phyloP scores from a whole-genome alignment of 208 protist genomes.

The Wallacemonas collosoma region DNA sequence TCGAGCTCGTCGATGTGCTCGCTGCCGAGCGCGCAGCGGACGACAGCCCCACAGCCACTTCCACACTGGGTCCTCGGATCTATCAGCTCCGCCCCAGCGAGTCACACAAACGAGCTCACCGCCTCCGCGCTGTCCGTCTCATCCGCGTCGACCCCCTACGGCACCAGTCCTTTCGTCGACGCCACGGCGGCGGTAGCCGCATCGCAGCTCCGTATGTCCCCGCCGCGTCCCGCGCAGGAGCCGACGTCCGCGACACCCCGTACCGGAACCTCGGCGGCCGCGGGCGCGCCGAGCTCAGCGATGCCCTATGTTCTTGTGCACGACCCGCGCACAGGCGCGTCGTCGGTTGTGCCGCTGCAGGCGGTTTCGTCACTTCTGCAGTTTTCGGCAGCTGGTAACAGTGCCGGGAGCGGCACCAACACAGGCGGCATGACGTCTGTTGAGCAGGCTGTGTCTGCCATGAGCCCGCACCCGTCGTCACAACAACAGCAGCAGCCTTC shows the following conservation, averaged over 20 bases:
- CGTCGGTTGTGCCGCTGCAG: constrained; percentile 2
- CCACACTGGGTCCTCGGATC: neutral
- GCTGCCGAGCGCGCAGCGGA: neutral
- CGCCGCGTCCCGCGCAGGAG: neutral
- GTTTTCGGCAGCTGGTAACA: neutral
- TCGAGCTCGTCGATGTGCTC: neutral
- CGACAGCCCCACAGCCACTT: too few relatives aligned
- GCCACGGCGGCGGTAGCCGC: neutral
- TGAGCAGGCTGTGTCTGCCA: neutral
- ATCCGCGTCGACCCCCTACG: neutral
- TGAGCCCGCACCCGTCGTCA: neutral
- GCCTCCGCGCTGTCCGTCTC: neutral
- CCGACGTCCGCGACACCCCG: too few relatives aligned
- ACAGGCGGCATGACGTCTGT: neutral
- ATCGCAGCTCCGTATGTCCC: neutral
- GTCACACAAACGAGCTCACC: too few relatives aligned
- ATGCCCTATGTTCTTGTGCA: neutral
- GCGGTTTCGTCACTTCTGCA: neutral
- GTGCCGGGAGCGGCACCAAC: neutral
- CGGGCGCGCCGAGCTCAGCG: too few relatives aligned
- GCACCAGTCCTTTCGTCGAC: neutral
- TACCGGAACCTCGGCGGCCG: too few relatives aligned
- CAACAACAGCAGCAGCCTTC: neutral
- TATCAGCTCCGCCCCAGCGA: too few relatives aligned
- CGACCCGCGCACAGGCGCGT: constrained; percentile 10